phyloP scores from a whole-genome alignment of 2,329 filamentous ascomycete genomes.

The Neofusicoccum ribis region DNA sequence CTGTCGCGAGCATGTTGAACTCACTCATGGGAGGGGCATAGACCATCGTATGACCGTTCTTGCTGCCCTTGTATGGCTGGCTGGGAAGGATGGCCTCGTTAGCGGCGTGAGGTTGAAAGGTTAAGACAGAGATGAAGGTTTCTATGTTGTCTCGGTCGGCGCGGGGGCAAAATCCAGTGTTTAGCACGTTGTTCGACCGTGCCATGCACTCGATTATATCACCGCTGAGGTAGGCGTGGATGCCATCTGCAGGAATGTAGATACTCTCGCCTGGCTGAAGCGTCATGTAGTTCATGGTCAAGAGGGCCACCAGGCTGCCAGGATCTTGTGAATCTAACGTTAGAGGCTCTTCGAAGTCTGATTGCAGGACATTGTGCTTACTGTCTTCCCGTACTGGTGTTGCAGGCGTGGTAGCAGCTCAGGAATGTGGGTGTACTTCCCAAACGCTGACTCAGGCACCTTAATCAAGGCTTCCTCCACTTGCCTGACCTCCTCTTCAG shows the following conservation, averaged over 20 bases:
- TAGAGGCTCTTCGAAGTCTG: neutral
- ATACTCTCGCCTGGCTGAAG: constrained; percentile 67
- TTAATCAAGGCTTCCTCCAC: constrained; percentile 65
- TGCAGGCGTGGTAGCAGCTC: constrained; percentile 65
- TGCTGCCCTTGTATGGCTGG: constrained; percentile 73
- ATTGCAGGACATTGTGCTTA: neutral
- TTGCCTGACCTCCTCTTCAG: constrained; percentile 53
- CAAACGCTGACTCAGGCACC: constrained; percentile 66
- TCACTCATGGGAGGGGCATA: constrained; percentile 70
- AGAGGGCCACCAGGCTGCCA: constrained; percentile 66
- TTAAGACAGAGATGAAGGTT: constrained; percentile 62
- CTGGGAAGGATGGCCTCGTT: constrained; percentile 77
- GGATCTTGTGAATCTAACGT: constrained; percentile 50
- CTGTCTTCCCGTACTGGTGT: constrained; percentile 59
- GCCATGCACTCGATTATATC: constrained; percentile 82
- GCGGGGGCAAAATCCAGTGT: constrained; percentile 70
- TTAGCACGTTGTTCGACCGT: constrained; percentile 71
- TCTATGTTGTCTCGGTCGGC: constrained; percentile 65
- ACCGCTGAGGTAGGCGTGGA: constrained; percentile 71
- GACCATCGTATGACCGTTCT: constrained; percentile 63
- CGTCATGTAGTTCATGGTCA: constrained; percentile 73
- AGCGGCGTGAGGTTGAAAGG: constrained; percentile 62
- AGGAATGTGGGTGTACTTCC: constrained; percentile 72
- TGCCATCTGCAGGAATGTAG: constrained; percentile 71
- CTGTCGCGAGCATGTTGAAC: constrained; percentile 67